Evolutionary conservation across 805 yeast species (phyloP), one percentile per base, ranked within the genome.

Genomic region (Starmerella cellae): DNA sequence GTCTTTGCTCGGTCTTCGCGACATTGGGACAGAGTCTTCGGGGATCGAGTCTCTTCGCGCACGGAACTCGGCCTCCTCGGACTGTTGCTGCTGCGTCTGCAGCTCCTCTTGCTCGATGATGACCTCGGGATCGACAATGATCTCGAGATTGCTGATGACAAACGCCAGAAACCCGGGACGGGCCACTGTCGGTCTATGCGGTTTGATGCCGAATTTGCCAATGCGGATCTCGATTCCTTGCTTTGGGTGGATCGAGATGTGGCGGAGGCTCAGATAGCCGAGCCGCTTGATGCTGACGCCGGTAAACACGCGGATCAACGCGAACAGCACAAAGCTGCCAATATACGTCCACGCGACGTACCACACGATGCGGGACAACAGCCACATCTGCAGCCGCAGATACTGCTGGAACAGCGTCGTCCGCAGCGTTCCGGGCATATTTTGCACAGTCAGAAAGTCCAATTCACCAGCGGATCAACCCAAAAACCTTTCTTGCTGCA

Each of bases 221-320:
- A 65, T 58, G 14, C 55, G 55, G 35, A 65, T 46, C 24, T 55
- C 57, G 17, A 62, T 39, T 22, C 68, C 68, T 5, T 59, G 52
- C 30, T 47, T 49, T 5, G 63, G 61, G 6, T 59, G 48, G 34
- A 58, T 54, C 2, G 61, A 48, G 22, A 64, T 52, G 45, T 62
- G 60, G 21, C 65, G 53, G n/a, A 64, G 48, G 17, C 61, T 58
- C 42, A 64, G 53, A 51, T 64, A 64, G 31, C 69, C 69, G 14
- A 65, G 54, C 16, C 69, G 59, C 48, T 61, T 63, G 48, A 64
- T 60, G 23, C 66, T 62, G 35, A 64, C 49, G 23, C 69, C 69
- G 2, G 68, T 62, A 47, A 62, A 54, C 19, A 63, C 48, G 13
- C 68, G 57, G 17, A 64, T 46, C 29, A 62, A 45, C 17, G 67